A percentile compares a stretch with the other conserved stretches of the same genome.
Conservation (phyloP, 805 yeast genomes). For the Saccharomycodes ludwigii region DNA sequence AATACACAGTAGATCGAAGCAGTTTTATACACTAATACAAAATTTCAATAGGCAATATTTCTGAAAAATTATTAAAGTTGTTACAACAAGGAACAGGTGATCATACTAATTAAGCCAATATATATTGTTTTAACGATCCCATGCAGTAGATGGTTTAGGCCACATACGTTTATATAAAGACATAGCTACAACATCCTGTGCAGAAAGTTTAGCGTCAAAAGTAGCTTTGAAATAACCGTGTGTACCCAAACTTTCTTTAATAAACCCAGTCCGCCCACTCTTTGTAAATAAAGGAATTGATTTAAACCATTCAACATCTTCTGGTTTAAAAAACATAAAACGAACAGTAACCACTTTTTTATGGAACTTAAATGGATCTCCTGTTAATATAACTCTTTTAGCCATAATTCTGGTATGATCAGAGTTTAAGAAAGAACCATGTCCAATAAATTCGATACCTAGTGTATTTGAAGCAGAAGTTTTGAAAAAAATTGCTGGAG, state of each 20-base stretch:
- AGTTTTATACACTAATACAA: too few relatives aligned
- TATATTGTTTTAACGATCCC: slow-evolving; percentile 12
- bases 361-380: slow-evolving; percentile 92
- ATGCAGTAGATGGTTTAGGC: slow-evolving; percentile 45
- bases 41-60: too few relatives aligned
- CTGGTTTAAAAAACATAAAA: slow-evolving; percentile 91
- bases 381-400: slow-evolving; percentile 81
- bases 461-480: slow-evolving; percentile 33
- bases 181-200: slow-evolving; percentile 93
- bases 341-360: slow-evolving; percentile 83
- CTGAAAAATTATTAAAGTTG: neutral
- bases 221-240: slow-evolving; percentile 97
- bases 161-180: slow-evolving; percentile 86
- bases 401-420: slow-evolving; percentile 79
- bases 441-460: slow-evolving; percentile 61
- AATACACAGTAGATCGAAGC: too few relatives aligned
- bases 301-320: slow-evolving; percentile 81
- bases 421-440: slow-evolving; percentile 79
- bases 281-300: slow-evolving; percentile 88
- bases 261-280: slow-evolving; percentile 86
- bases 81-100: neutral
- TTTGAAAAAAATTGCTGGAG: slow-evolving; percentile 78
- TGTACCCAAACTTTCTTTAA: slow-evolving; percentile 92
- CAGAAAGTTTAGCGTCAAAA: slow-evolving; percentile 78
- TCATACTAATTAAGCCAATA: neutral